Conservation (phyloP, 345 rosid genomes). For the Noccaea caerulescens region DNA sequence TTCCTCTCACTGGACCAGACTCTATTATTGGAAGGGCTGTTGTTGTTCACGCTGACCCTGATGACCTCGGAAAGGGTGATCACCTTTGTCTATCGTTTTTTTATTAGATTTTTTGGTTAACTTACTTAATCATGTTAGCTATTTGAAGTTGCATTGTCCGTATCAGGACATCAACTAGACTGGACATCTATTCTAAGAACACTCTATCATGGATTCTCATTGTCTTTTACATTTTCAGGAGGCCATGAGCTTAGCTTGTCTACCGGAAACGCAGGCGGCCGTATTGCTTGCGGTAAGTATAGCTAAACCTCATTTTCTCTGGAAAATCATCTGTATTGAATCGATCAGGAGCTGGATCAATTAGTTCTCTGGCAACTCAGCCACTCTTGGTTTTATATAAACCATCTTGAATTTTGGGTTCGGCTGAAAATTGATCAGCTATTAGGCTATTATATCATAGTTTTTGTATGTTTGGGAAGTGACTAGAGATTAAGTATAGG, state of each 20-base stretch:
- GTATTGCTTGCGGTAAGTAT: slow-evolving; percentile 81
- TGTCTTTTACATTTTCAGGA: slow-evolving; percentile 53
- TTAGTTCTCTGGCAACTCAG: slow-evolving; percentile 24
- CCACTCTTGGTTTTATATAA: slow-evolving; percentile 12
- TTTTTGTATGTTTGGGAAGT: slow-evolving; percentile 7
- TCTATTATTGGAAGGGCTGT: slow-evolving; percentile 93
- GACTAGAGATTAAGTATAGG: slow-evolving; percentile 4
- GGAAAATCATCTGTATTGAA: background rate
- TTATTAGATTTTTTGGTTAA: background rate
- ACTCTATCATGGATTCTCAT: background rate
- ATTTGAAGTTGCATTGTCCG: background rate
- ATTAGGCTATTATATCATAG: background rate
- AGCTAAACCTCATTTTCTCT: background rate
- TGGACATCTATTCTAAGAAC: too few species aligned
- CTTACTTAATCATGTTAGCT: background rate
- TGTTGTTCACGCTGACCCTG: slow-evolving; percentile 91
- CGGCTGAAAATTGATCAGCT: background rate
- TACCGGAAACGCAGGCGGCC: slow-evolving; percentile 95
- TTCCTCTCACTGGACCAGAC: slow-evolving; percentile 79
- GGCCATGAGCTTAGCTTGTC: slow-evolving; percentile 89
- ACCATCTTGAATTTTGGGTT: slow-evolving; percentile 12
- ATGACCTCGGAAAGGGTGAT: slow-evolving; percentile 97
- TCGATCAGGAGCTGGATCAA: background rate
- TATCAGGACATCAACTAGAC: background rate
- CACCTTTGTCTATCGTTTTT: background rate